These are phyloP conservation scores for Diutina mesorugosa DNA, from an alignment of 1,139 yeast species.

Conservation along the genomic window DNA sequence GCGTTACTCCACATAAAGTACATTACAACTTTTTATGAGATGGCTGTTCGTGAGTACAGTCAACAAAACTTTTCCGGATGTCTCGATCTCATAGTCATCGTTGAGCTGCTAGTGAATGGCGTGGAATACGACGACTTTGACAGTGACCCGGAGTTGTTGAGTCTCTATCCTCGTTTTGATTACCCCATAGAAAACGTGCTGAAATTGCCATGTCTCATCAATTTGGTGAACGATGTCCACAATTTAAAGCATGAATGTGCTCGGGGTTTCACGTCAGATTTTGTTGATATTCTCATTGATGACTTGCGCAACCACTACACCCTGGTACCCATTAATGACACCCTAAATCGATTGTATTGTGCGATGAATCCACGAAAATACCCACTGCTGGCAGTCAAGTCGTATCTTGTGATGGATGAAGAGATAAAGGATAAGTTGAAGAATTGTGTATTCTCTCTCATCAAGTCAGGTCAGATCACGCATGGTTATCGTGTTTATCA, in stretches of 20 bases:
- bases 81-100: constrained; percentile 11
- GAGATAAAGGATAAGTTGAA: constrained; percentile 26
- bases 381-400: constrained; percentile 4
- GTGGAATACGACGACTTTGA: constrained; percentile 15
- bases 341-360: constrained; percentile 36
- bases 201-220: constrained; percentile 43
- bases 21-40: neutral
- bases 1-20: neutral
- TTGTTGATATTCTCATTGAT: constrained; percentile 39
- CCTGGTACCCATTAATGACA: constrained; percentile 31
- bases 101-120: constrained; percentile 49
- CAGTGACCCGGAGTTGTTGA: constrained; percentile 10
- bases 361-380: constrained; percentile 15
- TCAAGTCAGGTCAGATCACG: constrained; percentile 50
- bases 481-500: constrained; percentile 57
- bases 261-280: constrained; percentile 46
- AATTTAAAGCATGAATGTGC: constrained; percentile 48
- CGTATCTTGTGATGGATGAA: constrained; percentile 22
- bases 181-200: constrained; percentile 39
- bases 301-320: constrained; percentile 52
- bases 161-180: constrained; percentile 31
- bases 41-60: neutral
- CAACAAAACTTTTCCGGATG: neutral
- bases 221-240: constrained; percentile 39
- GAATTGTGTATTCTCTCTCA: constrained; percentile 39